Percentiles rank a stretch among this genome's conserved stretches.
phyloP scores from a whole-genome alignment of 768 basidiomycete species.

The Rhodocollybia butyracea region DNA sequence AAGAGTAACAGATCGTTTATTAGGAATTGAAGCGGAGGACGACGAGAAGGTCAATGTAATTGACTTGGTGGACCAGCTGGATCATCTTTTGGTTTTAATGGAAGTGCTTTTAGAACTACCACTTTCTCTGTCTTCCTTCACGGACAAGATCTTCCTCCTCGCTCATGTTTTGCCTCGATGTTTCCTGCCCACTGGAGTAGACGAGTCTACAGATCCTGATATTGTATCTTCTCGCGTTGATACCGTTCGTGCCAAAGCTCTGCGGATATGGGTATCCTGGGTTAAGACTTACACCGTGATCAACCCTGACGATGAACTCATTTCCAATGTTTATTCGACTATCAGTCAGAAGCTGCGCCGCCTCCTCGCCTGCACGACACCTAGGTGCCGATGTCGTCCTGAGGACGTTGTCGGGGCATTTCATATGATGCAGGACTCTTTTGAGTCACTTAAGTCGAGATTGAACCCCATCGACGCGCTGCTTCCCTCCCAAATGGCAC shows the following conservation, averaged over 20 bases:
- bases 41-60: neutral
- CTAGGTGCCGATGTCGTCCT: neutral
- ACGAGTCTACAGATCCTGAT: neutral
- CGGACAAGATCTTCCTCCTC: neutral
- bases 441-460: neutral
- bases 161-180: neutral
- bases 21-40: neutral
- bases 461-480: slow-evolving; percentile 12
- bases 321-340: neutral
- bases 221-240: neutral
- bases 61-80: neutral
- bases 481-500: slow-evolving; percentile 30
- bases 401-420: slow-evolving; percentile 1
- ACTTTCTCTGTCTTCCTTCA: neutral
- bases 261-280: neutral
- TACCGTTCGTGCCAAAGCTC: neutral
- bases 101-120: neutral
- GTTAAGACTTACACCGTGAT: neutral
- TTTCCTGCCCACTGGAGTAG: neutral
- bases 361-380: neutral
- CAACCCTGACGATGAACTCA: neutral
- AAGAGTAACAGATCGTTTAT: neutral
- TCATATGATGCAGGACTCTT: neutral
- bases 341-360: neutral
- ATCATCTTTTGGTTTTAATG: neutral